phyloP scores from a whole-genome alignment of 2,329 filamentous ascomycete species.

The Fusarium longipes region DNA sequence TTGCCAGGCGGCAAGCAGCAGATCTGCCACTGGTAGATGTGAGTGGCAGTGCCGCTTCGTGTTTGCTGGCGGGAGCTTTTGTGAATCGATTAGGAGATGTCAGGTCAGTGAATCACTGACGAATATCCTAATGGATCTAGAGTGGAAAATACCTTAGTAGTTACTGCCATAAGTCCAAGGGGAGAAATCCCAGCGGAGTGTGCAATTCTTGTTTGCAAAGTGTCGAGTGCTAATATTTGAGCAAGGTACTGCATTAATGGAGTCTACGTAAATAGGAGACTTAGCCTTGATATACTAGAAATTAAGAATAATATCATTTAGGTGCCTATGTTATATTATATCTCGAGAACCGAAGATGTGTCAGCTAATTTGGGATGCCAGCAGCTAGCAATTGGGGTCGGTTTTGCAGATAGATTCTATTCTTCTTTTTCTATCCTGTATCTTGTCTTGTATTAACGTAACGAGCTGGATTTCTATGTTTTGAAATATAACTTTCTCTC shows the following conservation, averaged over 20 bases:
- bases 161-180: too few species aligned
- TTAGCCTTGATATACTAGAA: too few species aligned
- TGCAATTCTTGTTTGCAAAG: too few species aligned
- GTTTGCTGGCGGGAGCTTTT: neutral
- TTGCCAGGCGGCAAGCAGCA: slow-evolving; percentile 10
- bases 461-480: slow-evolving; percentile 7
- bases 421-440: slow-evolving; percentile 17
- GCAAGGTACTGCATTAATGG: too few species aligned
- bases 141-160: neutral
- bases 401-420: neutral
- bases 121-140: neutral
- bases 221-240: too few species aligned
- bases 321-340: neutral
- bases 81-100: neutral
- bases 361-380: neutral
- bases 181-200: neutral
- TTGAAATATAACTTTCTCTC: slow-evolving; percentile 13
- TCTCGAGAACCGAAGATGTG: neutral
- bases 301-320: neutral
- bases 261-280: too few species aligned
- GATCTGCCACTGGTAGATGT: neutral
- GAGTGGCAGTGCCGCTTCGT: neutral
- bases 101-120: slow-evolving; percentile 10
- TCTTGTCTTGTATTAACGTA: slow-evolving; percentile 11
- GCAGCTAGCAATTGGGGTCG: neutral